Conservation (phyloP, 2,329 filamentous ascomycete species). For the Scopulariopsis brevicaulis region DNA sequence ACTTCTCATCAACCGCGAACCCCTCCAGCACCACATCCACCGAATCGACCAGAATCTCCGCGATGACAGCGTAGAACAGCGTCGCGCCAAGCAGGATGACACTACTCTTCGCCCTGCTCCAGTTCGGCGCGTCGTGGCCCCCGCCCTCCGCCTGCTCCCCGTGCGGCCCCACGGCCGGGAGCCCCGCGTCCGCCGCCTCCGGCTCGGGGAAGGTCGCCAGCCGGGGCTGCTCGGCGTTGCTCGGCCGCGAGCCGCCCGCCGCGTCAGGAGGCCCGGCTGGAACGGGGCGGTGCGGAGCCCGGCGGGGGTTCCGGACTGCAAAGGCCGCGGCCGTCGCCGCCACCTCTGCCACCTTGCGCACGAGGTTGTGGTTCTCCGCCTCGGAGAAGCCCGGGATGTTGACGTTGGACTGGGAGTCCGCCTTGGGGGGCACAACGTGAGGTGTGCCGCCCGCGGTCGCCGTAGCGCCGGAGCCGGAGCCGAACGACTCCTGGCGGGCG, state of each 20-base stretch:
- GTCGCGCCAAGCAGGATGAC: constrained; percentile 84
- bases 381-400: constrained; percentile 62
- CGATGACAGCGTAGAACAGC: constrained; percentile 88
- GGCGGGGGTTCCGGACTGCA: constrained; percentile 38
- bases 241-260: constrained; percentile 7
- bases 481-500: constrained; percentile 24
- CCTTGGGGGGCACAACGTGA: constrained; percentile 69
- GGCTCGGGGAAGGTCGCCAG: constrained; percentile 1
- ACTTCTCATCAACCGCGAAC: constrained; percentile 91
- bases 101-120: constrained; percentile 84
- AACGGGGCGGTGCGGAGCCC: background rate
- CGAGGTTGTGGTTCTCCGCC: constrained; percentile 69
- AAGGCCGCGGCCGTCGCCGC: constrained; percentile 84
- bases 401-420: constrained; percentile 30
- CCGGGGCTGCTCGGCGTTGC: background rate
- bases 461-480: constrained; percentile 17
- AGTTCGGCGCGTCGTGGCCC: constrained; percentile 97
- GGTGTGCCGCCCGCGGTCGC: constrained; percentile 39
- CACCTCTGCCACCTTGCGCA: constrained; percentile 84
- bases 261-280: constrained; percentile 21
- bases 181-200: constrained; percentile 9
- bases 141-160: constrained; percentile 32
- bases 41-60: constrained; percentile 92
- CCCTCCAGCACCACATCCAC: constrained; percentile 92
- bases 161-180: constrained; percentile 10